These are phyloP conservation scores for Rhynchosporium graminicola DNA, from an alignment of 2,329 filamentous ascomycete species.

Conservation along the genomic window DNA sequence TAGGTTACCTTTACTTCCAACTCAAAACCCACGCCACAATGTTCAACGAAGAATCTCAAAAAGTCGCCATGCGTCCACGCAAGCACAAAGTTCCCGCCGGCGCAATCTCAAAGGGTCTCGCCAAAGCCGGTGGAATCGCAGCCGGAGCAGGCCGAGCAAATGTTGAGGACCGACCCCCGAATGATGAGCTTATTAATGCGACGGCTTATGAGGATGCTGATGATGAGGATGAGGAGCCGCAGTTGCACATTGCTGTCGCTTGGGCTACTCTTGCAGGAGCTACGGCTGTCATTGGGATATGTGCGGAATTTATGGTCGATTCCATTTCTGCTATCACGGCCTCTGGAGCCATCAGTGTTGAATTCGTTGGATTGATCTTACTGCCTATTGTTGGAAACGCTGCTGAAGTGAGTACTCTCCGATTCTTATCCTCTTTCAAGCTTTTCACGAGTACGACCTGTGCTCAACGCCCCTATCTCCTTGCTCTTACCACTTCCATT, in stretches of 20 bases:
- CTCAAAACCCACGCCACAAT: constrained; percentile 80
- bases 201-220: constrained; percentile 51
- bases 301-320: constrained; percentile 76
- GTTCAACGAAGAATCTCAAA: constrained; percentile 79
- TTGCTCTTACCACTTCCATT: no score
- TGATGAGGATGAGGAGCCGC: constrained; percentile 73
- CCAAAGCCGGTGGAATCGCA: constrained; percentile 37
- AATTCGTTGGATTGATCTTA: constrained; percentile 77
- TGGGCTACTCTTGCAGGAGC: constrained; percentile 69
- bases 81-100: constrained; percentile 42
- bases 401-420: constrained; percentile 51
- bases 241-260: constrained; percentile 72
- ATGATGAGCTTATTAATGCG: constrained; percentile 46
- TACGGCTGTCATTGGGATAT: constrained; percentile 71
- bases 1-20: constrained; percentile 84
- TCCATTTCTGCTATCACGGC: constrained; percentile 74
- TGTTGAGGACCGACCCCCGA: constrained; percentile 28
- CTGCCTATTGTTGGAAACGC: constrained; percentile 83
- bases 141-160: constrained; percentile 37
- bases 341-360: constrained; percentile 70
- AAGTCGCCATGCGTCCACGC: constrained; percentile 64
- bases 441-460: no score
- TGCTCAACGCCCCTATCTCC: no score
- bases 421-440: no score
- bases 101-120: constrained; percentile 37